These are phyloP conservation scores for Arbutus unedo DNA, from an alignment of 148 eudicot genomes.

Conservation along the genomic window DNA sequence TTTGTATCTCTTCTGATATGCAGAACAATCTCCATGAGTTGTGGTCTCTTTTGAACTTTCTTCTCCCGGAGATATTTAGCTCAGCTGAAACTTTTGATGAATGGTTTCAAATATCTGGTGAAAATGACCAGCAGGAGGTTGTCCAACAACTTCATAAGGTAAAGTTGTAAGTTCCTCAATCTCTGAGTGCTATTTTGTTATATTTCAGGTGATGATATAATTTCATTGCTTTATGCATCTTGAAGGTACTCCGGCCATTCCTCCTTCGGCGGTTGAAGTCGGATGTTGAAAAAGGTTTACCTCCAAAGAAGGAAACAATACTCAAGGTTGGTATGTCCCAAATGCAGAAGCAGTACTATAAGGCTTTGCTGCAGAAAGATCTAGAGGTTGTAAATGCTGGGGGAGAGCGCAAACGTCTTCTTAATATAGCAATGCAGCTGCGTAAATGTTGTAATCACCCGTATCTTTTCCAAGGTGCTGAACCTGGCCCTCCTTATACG, in stretches of 20 bases:
- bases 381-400: constrained; percentile 99
- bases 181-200: background rate
- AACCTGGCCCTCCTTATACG: constrained; percentile 96
- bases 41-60: constrained; percentile 95
- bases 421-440: constrained; percentile 96
- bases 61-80: constrained; percentile 95
- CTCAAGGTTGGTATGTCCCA: constrained; percentile 99
- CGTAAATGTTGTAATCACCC: constrained; percentile 98
- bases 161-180: background rate
- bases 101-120: constrained; percentile 99
- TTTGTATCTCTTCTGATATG: constrained; percentile 24
- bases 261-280: constrained; percentile 95
- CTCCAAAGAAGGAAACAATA: constrained; percentile 97
- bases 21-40: constrained; percentile 99
- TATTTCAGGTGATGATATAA: background rate
- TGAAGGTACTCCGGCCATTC: constrained; percentile 90
- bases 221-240: background rate
- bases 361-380: constrained; percentile 91
- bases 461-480: constrained; percentile 99
- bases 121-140: constrained; percentile 93
- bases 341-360: constrained; percentile 96
- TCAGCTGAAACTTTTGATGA: constrained; percentile 97
- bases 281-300: constrained; percentile 97
- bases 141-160: constrained; percentile 66
- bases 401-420: constrained; percentile 94